Base-by-base conservation (phyloP, 805 yeast genomes). In the Jamesozyma jinghongensis region DNA sequence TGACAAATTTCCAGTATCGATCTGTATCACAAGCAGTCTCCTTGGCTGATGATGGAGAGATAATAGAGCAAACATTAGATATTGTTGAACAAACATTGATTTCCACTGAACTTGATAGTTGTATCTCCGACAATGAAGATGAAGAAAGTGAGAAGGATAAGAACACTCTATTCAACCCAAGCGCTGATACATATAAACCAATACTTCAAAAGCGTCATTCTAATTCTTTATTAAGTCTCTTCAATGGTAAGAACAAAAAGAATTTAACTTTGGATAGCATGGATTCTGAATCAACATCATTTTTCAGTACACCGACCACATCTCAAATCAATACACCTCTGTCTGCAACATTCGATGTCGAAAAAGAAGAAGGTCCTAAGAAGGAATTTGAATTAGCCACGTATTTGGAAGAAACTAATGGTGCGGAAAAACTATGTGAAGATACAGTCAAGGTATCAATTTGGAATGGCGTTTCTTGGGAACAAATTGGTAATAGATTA, bases 381-480 rank as follows among this genome's bases (percentile, higher is more conserved):
- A 8, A 14, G 12, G n/a, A n/a, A n/a, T n/a, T n/a, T 22, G 26
- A 22, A 10, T 22, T 22, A 22, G 6, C 26, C 26, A 22, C 38
- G 18, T 14, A 22, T 4, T 6, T 13, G 13, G 26, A 29, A 4
- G 40, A 42, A 7, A 16, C 39, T 11, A 18, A 34, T 12, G 20
- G 32, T 20, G 12, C 38, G 10, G 28, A 14, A 6, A 29, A 38
- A 5, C 28, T 55, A 5, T 51, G 49, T 32, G 52, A 52, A 36
- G 37, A 40, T 5, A 34, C 34, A 5, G 46, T 51, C 3, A 52
- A 47, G 26, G 33, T 54, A 7, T 51, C 61, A 1, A 37, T 36
- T 14, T 59, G 64, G 64, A 37, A 44, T 26, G 48, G 49, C 7
- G 46, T 41, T 27, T 22, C 44, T 19, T 59, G 64, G 64, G 46